A percentile compares a stretch with the other conserved stretches of the same genome.
Conservation (phyloP, 345 rosid species). For the Populus nigra region DNA sequence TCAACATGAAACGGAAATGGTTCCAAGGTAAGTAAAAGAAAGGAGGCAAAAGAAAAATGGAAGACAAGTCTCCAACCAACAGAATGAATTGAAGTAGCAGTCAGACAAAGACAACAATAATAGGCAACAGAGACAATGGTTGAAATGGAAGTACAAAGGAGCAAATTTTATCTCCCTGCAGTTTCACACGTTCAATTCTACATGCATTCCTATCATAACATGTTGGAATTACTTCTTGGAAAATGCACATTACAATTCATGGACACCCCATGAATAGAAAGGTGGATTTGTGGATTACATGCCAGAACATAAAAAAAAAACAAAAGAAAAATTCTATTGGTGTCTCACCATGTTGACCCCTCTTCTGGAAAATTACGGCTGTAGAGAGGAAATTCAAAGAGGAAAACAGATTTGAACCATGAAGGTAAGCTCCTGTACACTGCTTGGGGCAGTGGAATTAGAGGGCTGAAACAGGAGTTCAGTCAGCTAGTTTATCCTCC, state of each 20-base stretch:
- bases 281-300: background rate
- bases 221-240: background rate
- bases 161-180: background rate
- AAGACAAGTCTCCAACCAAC: background rate
- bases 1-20: background rate
- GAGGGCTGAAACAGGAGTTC: conserved; percentile 59
- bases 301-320: background rate
- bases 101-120: background rate
- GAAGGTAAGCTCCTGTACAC: conserved; percentile 64
- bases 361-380: conserved; percentile 66
- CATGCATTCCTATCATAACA: background rate
- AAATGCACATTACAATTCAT: background rate
- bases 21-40: background rate
- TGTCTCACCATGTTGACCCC: conserved; percentile 59
- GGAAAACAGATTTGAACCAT: conserved; percentile 64
- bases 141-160: background rate
- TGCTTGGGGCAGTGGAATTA: conserved; percentile 61
- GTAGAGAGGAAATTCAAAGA: conserved; percentile 80
- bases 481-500: conserved; percentile 6
- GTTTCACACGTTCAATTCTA: background rate
- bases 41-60: background rate
- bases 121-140: background rate
- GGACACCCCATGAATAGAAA: background rate
- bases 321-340: too few relatives aligned
- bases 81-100: background rate